Conservation (phyloP, 371 early-diverging fungal genomes). For the Mucor ambiguus region DNA sequence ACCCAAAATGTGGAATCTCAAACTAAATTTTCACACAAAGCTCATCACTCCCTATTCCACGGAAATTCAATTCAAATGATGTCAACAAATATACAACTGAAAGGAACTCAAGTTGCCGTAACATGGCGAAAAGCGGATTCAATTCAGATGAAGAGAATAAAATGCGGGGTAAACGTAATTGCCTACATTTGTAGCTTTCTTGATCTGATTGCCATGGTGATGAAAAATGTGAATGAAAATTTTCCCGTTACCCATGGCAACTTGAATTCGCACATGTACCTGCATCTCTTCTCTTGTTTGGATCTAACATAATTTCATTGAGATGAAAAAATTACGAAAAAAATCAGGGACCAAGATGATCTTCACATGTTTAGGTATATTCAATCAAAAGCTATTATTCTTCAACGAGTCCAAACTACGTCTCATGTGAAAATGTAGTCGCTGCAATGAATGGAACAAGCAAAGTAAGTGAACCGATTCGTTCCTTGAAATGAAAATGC, state of each 20-base stretch:
- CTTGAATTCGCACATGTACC: not conserved
- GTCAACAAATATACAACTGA: not conserved
- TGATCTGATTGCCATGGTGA: not conserved
- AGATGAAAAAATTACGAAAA: not conserved
- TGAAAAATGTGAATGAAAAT: not conserved
- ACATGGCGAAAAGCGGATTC: constrained; percentile 17
- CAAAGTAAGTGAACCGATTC: constrained; percentile 4
- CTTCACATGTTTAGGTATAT: constrained; percentile 7
- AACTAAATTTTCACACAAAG: not conserved
- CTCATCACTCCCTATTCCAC: not conserved
- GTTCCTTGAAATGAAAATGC: constrained; percentile 9
- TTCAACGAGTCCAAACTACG: not conserved
- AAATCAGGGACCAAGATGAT: not conserved
- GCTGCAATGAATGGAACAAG: not conserved
- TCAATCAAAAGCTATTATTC: not conserved
- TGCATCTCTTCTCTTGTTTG: not conserved
- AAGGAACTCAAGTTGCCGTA: constrained; percentile 10
- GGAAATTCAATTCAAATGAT: constrained; percentile 2
- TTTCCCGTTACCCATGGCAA: not conserved
- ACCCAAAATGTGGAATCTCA: not conserved
- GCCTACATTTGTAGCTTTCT: not conserved
- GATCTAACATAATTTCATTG: not conserved
- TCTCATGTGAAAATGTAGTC: constrained; percentile 4
- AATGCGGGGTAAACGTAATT: constrained; percentile 14
- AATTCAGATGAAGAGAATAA: not conserved